These are phyloP conservation scores for Emmonsiellopsis sp. DNA, from an alignment of 2,329 filamentous ascomycete genomes.

Conservation along the genomic window DNA sequence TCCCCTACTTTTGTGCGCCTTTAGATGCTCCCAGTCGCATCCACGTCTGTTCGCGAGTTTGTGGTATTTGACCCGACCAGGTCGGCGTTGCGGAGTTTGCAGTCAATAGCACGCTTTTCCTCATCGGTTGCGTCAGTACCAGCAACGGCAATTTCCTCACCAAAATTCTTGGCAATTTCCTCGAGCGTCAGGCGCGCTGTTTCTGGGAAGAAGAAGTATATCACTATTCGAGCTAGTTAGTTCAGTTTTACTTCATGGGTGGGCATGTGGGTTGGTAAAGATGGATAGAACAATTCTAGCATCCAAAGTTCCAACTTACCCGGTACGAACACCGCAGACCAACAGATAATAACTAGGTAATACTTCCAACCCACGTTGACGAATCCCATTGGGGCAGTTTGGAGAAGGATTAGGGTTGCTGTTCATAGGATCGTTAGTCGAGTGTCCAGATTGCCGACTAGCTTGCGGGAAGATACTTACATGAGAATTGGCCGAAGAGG, in stretches of 20 bases:
- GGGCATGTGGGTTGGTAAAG: neutral
- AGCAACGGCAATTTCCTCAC: conserved; percentile 42
- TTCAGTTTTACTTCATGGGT: neutral
- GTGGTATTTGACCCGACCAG: neutral
- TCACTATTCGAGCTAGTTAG: conserved; percentile 16
- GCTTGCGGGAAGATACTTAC: conserved; percentile 11
- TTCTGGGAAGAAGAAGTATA: conserved; percentile 38
- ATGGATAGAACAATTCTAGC: neutral
- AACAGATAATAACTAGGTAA: conserved; percentile 39
- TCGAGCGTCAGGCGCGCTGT: conserved; percentile 36
- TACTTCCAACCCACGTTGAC: conserved; percentile 41
- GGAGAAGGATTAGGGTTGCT: conserved; percentile 40
- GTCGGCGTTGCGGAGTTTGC: conserved; percentile 1
- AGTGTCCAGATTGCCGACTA: conserved; percentile 1
- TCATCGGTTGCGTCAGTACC: conserved; percentile 36
- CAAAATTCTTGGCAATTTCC: conserved; percentile 39
- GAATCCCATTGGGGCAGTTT: conserved; percentile 38
- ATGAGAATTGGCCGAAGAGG: conserved; percentile 41
- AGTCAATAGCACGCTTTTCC: conserved; percentile 20
- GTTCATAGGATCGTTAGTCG: conserved; percentile 2
- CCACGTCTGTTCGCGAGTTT: neutral
- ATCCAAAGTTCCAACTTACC: conserved; percentile 10
- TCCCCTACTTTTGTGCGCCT: neutral
- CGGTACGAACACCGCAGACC: conserved; percentile 35
- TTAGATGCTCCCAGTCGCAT: neutral